Conservation (phyloP, 768 basidiomycete species). For the Thelephora ganbajun region DNA sequence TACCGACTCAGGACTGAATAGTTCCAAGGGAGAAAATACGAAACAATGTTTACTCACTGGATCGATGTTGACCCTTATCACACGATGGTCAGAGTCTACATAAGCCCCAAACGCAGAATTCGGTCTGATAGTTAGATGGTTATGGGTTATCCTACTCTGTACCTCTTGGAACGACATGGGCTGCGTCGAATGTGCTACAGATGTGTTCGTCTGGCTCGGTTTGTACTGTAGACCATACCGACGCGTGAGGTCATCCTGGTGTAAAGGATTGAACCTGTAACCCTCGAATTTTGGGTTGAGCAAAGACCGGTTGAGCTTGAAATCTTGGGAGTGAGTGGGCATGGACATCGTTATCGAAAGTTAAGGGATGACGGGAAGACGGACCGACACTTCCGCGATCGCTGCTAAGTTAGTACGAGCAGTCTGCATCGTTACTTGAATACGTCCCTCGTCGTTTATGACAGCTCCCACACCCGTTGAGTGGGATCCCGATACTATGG, state of each 20-base stretch:
- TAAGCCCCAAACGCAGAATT: slow-evolving; percentile 41
- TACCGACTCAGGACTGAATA: slow-evolving; percentile 21
- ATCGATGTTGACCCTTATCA: slow-evolving; percentile 44
- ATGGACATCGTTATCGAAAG: too few species aligned
- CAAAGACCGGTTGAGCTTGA: slow-evolving; percentile 24
- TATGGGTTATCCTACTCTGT: slow-evolving; percentile 72
- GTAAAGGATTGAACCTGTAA: slow-evolving; percentile 55
- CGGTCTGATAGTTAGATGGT: slow-evolving; percentile 49
- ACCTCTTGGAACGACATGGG: slow-evolving; percentile 71
- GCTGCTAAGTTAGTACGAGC: too few species aligned
- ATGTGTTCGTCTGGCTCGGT: slow-evolving; percentile 40
- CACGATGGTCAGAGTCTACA: slow-evolving; percentile 47
- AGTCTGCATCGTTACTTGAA: too few species aligned
- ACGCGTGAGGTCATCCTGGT: slow-evolving; percentile 39
- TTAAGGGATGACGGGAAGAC: too few species aligned
- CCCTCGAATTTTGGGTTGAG: slow-evolving; percentile 79
- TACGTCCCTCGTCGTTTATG: too few species aligned
- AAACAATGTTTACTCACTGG: slow-evolving; percentile 30
- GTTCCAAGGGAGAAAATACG: slow-evolving; percentile 4
- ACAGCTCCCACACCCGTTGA: too few species aligned
- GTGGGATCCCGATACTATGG: too few species aligned
- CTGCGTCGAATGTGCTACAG: slow-evolving; percentile 26
- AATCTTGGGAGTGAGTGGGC: too few species aligned
- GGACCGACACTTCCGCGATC: too few species aligned
- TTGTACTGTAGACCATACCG: slow-evolving; percentile 32